These are phyloP conservation scores for Ambrosia hybrid DNA, from an alignment of 140 eudicot species.

Conservation along the genomic window DNA sequence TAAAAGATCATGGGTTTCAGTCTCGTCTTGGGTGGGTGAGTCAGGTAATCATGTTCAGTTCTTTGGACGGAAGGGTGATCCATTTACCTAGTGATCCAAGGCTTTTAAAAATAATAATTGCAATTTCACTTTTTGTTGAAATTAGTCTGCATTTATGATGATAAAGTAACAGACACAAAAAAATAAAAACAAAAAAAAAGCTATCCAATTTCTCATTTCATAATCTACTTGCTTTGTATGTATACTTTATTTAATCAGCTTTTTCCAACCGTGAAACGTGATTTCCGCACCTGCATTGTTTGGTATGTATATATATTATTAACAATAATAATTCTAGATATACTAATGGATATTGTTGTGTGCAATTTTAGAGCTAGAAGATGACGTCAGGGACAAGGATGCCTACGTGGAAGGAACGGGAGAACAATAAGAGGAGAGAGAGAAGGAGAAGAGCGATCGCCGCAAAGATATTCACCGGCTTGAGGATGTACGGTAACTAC, in stretches of 20 bases:
- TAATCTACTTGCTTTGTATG: no score
- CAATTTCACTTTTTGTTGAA: slow-evolving; percentile 13
- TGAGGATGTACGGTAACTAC: slow-evolving; percentile 68
- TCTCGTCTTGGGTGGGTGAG: no score
- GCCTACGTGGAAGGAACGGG: slow-evolving; percentile 88
- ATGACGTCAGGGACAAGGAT: slow-evolving; percentile 67
- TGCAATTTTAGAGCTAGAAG: slow-evolving; percentile 14
- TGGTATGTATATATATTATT: neutral
- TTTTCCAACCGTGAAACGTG: slow-evolving; percentile 15
- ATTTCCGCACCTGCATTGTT: slow-evolving; percentile 7
- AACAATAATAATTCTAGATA: neutral
- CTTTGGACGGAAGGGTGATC: no score
- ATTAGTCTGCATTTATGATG: slow-evolving; percentile 19
- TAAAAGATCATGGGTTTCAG: no score
- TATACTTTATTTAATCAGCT: neutral
- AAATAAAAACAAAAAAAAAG: slow-evolving; percentile 4
- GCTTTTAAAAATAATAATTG: neutral
- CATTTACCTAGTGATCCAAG: no score
- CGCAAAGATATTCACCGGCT: slow-evolving; percentile 69
- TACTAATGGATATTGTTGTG: neutral
- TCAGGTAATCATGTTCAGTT: no score
- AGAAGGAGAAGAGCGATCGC: slow-evolving; percentile 81
- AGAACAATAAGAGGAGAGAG: slow-evolving; percentile 83
- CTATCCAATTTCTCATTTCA: slow-evolving; percentile 9
- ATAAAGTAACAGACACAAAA: slow-evolving; percentile 16